Percentiles rank a stretch among this genome's conserved stretches.
These are phyloP conservation scores for Logfia minima DNA, from an alignment of 129 eudicot genomes.

Conservation along the genomic window DNA sequence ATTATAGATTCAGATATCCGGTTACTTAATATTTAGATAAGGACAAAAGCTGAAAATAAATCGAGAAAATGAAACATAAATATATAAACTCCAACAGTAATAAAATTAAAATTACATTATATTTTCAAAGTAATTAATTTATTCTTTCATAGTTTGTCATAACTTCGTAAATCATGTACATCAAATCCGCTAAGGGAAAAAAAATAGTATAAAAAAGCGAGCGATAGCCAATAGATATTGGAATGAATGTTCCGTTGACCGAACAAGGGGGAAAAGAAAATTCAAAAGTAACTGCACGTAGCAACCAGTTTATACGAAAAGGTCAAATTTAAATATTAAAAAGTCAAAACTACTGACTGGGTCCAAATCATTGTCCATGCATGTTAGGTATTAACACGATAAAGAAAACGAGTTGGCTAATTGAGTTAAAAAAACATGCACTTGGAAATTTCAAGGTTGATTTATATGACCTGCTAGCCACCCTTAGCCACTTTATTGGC, in stretches of 20 bases:
- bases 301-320: not conserved
- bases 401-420: conserved; percentile 15
- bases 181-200: too few relatives aligned
- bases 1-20: too few relatives aligned
- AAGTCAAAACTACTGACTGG: not conserved
- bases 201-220: too few relatives aligned
- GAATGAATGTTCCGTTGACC: not conserved
- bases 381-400: conserved; percentile 18
- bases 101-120: too few relatives aligned
- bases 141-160: too few relatives aligned
- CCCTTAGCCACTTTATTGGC: not conserved
- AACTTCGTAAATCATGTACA: too few relatives aligned
- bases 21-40: too few relatives aligned
- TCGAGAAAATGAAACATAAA: too few relatives aligned
- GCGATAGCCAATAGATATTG: too few relatives aligned
- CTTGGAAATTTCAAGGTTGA: conserved; percentile 21
- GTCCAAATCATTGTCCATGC: conserved; percentile 14
- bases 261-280: not conserved
- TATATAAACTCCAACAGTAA: too few relatives aligned
- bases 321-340: not conserved
- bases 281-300: not conserved
- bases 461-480: conserved; percentile 9
- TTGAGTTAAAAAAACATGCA: not conserved
- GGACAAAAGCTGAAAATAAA: too few relatives aligned
- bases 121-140: too few relatives aligned